Evolutionary conservation across 1,139 yeast species (phyloP), one percentile per base, ranked within the genome.

Genomic region (Debaryomyces fabryi): DNA sequence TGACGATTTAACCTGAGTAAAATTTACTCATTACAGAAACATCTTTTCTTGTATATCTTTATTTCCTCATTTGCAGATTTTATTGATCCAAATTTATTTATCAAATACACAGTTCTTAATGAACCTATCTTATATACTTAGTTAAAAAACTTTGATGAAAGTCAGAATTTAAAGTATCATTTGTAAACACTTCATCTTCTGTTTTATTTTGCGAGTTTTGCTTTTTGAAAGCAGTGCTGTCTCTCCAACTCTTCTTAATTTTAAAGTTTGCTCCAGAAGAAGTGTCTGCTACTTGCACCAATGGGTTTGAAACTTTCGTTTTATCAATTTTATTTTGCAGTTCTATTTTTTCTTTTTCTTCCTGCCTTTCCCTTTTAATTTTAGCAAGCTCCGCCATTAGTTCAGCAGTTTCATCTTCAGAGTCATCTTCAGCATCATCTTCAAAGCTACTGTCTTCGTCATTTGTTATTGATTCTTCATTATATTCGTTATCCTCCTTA

Each of bases 121-220:
- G 37, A 18, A 37, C 6, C 62, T 61, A 85, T 53, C 74, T 73
- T 13, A 89, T 72, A 58, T 82, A 87, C 58, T 83, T 85, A 49
- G 83, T 76, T 68, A 91, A 68, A 60, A 91, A 90, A 52, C 82
- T 78, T 53, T 81, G 76, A 62, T 91, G 96, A 56, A 80, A 82
- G 20, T 85, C 86, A 4, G 93, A 86, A 46, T 83, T 72, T 20
- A 86, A 64, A 51, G 88, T 72, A 58, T 88, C 88, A 52, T 86
- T 88, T 18, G 87, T 77, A 58, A 78, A 85, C 21, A 56, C 48
- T n/a, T 58, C 53, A 9, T 55, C 48, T n/a, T 50, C 49, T 3
- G 49, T 33, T 29, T 58, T 54, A 6, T 51, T 45, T 32, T 61
- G 56, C n/a, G 54, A 53, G 24, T 59, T 54, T 40, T 71, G 69